phyloP scores from a whole-genome alignment of 1,139 yeast genomes.

The Geotrichum histeridarum region DNA sequence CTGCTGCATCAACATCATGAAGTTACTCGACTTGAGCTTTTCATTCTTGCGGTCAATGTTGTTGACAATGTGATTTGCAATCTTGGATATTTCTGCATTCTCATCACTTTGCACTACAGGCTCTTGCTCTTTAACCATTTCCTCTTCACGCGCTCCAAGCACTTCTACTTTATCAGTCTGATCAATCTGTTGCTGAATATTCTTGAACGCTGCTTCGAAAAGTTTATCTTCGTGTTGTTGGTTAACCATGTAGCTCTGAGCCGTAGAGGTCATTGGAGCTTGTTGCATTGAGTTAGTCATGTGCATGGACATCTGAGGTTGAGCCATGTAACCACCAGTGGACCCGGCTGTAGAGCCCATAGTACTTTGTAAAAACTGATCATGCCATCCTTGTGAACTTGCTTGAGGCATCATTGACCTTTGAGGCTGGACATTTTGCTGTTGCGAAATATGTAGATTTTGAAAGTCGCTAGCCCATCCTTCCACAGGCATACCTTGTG shows the following conservation, averaged over 20 bases:
- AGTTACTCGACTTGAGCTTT: constrained; percentile 38
- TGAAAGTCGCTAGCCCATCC: constrained; percentile 11
- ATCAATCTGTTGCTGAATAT: constrained; percentile 25
- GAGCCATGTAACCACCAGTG: constrained; percentile 3
- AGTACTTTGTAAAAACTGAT: constrained; percentile 7
- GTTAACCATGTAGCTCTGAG: not conserved
- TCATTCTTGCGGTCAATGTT: constrained; percentile 28
- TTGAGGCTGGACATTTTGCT: not conserved
- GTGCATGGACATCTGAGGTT: constrained; percentile 1
- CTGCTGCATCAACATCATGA: constrained; percentile 40
- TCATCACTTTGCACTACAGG: constrained; percentile 17
- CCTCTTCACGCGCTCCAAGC: not conserved
- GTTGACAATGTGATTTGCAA: constrained; percentile 33
- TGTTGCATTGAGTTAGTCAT: not conserved
- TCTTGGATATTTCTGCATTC: constrained; percentile 29
- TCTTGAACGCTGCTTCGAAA: constrained; percentile 32
- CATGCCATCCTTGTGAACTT: constrained; percentile 4
- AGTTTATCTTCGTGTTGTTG: constrained; percentile 15
- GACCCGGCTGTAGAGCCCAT: constrained; percentile 1
- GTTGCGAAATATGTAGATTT: constrained; percentile 11
- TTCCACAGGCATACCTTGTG: not conserved
- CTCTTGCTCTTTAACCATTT: constrained; percentile 12
- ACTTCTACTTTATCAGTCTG: constrained; percentile 4
- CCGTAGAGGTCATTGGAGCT: not conserved
- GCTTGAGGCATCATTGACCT: constrained; percentile 9